Percentiles rank a stretch among this genome's conserved stretches.
These are phyloP conservation scores for Termitomyces sp. DNA, from an alignment of 768 basidiomycete species.

Conservation along the genomic window DNA sequence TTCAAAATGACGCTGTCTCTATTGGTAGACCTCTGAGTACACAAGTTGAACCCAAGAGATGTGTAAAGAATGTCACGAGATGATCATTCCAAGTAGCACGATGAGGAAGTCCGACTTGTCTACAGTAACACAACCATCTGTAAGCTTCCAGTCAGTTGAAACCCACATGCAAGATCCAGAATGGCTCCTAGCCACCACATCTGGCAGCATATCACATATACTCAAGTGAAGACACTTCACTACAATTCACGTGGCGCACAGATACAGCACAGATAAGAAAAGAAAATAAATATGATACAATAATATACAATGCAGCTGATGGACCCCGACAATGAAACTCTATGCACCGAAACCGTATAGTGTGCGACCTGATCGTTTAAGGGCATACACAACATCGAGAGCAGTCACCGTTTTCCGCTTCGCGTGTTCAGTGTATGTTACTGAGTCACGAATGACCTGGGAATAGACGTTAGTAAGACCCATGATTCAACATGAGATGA, in stretches of 20 bases:
- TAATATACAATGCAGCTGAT: conserved; percentile 16
- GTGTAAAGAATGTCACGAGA: too few species aligned
- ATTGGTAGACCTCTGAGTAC: too few species aligned
- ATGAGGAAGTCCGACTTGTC: too few species aligned
- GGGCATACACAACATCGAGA: conserved; percentile 87
- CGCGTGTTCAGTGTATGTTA: conserved; percentile 92
- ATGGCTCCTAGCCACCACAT: too few species aligned
- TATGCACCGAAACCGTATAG: conserved; percentile 93
- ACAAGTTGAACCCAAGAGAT: too few species aligned
- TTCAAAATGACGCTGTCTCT: too few species aligned
- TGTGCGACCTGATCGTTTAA: conserved; percentile 83
- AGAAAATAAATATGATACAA: conserved; percentile 22
- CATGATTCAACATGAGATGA: background rate
- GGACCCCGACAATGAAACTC: conserved; percentile 4
- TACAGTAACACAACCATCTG: too few species aligned
- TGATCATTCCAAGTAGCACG: too few species aligned
- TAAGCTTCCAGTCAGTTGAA: too few species aligned
- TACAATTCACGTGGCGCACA: conserved; percentile 7
- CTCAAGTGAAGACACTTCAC: too few species aligned
- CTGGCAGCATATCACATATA: too few species aligned
- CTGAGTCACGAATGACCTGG: conserved; percentile 91
- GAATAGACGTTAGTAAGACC: background rate
- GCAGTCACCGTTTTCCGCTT: conserved; percentile 95
- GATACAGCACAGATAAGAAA: conserved; percentile 4
- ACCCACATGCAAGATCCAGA: too few species aligned